Evolutionary conservation across 2,329 filamentous ascomycete genomes (phyloP).

Genomic region (Helminthosporium solani): DNA sequence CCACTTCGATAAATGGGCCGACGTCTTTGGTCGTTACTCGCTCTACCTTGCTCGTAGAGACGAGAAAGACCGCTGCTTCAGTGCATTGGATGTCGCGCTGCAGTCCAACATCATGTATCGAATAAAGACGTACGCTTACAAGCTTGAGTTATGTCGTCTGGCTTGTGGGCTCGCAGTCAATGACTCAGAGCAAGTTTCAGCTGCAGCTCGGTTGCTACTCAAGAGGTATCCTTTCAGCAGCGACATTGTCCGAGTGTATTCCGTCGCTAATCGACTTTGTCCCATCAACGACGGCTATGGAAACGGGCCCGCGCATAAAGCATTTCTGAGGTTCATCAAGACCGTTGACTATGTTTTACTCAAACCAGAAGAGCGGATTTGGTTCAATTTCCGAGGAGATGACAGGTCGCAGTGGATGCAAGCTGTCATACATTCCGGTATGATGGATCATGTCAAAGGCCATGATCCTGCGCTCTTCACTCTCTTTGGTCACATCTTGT

Average conservation of each 20-base stretch:
- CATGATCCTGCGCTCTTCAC: constrained; percentile 77
- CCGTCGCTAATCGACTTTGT: constrained; percentile 72
- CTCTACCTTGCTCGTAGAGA: constrained; percentile 70
- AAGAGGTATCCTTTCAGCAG: constrained; percentile 76
- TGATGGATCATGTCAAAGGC: constrained; percentile 42
- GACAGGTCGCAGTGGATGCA: constrained; percentile 44
- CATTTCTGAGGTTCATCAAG: constrained; percentile 87
- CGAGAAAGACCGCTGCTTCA: constrained; percentile 72
- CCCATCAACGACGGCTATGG: constrained; percentile 74
- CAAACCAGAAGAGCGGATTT: constrained; percentile 51
- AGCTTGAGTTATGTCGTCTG: constrained; percentile 77
- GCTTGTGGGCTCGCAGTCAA: constrained; percentile 80
- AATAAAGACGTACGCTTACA: constrained; percentile 64
- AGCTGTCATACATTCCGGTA: constrained; percentile 40
- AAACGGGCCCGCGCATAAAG: constrained; percentile 82
- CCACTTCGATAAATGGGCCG: constrained; percentile 80
- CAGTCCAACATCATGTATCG: constrained; percentile 82
- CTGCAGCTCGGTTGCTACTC: constrained; percentile 80
- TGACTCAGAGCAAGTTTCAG: constrained; percentile 73
- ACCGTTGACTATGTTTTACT: constrained; percentile 73
- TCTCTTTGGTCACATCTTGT: constrained; percentile 87
- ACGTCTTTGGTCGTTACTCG: constrained; percentile 86
- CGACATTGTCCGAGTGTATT: constrained; percentile 81
- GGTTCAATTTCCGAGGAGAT: constrained; percentile 42
- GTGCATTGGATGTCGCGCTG: constrained; percentile 73